Evolutionary conservation across 176 grass and related monocot species (phyloP).

Genomic region (Cenchrus fungigraminus): DNA sequence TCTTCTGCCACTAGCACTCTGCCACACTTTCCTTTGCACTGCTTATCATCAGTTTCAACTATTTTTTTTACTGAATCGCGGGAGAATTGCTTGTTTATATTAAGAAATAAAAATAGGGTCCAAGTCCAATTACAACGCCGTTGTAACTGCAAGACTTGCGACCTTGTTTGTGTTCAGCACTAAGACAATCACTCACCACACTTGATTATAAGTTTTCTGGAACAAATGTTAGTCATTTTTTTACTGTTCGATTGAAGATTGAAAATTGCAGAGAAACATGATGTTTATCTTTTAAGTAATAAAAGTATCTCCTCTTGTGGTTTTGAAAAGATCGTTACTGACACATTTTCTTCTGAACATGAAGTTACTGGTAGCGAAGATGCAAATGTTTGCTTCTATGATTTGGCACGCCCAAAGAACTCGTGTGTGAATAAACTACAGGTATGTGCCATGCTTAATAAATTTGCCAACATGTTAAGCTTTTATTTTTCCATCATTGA

Average conservation of each 20-base stretch:
- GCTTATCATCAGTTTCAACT: neutral
- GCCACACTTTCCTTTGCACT: neutral
- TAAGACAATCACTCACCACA: neutral
- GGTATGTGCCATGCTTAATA: conserved; percentile 46
- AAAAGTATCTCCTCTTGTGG: neutral
- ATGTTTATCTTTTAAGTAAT: neutral
- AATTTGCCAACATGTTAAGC: neutral
- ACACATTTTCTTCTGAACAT: conserved; percentile 45
- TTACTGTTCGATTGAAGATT: neutral
- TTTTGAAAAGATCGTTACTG: neutral
- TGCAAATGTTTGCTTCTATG: conserved; percentile 99
- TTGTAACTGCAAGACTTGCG: neutral
- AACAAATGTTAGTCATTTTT: neutral
- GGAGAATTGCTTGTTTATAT: neutral
- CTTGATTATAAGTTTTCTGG: neutral
- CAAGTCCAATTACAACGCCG: neutral
- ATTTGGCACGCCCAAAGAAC: conserved; percentile 92
- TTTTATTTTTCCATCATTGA: neutral
- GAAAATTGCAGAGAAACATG: neutral
- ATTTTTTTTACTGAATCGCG: neutral
- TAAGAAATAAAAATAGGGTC: neutral
- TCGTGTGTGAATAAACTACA: conserved; percentile 92
- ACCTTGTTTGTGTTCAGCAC: conserved; percentile 1
- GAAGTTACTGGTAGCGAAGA: conserved; percentile 93
- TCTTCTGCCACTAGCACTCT: conserved; percentile 14